Base-by-base conservation (phyloP, 2,329 filamentous ascomycete genomes). In the Ophiocordyceps polyrhachis-furcata region DNA sequence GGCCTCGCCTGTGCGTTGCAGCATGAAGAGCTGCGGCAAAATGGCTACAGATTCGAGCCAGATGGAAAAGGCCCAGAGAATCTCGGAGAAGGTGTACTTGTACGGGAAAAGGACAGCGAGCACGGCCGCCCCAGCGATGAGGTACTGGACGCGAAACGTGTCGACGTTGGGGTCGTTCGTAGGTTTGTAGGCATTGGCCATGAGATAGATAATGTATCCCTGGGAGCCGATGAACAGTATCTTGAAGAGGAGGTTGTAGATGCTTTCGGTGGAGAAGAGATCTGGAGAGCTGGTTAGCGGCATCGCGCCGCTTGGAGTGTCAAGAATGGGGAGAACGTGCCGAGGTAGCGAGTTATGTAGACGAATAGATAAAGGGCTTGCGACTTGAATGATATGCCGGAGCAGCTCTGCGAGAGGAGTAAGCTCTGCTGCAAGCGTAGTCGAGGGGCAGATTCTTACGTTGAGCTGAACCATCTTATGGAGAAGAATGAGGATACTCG, bases 21-120 rank as follows among this genome's bases (percentile, higher is more conserved):
- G 73, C 85, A 98, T 93, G 65, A 98, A 96, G 44, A 98, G 75
- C 68, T 98, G 91, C 2, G 91, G 91, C 48, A 98, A 74, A 54
- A 98, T 98, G 44, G 91, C 91, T 17, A 98, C 91, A 5, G 83
- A 81, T 68, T 98, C 91, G 29, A 98, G 76, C 91, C 91, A 98
- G 62, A 98, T 95, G 45, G 83, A 93, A 63, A 96, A 98, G 20
- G 91, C 83, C 91, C 91, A 98, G 43, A 93, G 72, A 50, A 98
- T 86, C 76, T 95, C 89, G 25, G 77, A 74, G 32, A 81, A 53
- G 5, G 74, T 82, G 66, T 93, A 98, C 57, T 80, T 73, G 67
- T 89, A 88, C 1, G 91, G 88, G 54, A 93, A 83, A 25, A 95
- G 56, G 46, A 96, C 56, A 41, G 82, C 89, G 44, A 96, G 68